These are phyloP conservation scores for Alternaria alternata DNA, from an alignment of 2,329 filamentous ascomycete genomes.

Conservation along the genomic window DNA sequence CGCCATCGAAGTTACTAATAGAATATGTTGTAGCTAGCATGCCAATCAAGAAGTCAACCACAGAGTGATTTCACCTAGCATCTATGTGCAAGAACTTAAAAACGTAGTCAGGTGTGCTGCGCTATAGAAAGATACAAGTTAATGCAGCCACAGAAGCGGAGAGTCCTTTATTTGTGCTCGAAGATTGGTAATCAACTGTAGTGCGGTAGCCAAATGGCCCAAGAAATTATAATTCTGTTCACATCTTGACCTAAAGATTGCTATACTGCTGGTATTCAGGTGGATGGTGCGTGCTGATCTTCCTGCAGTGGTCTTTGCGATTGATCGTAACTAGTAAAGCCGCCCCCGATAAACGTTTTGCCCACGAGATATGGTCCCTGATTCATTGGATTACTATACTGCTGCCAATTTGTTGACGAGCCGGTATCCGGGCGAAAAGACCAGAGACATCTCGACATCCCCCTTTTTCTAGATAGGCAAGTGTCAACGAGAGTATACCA, in stretches of 20 bases:
- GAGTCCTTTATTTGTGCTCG: neutral
- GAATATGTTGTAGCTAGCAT: too few species aligned
- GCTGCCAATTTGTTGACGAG: neutral
- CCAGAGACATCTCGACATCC: neutral
- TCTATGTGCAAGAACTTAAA: too few species aligned
- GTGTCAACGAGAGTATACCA: constrained; percentile 14
- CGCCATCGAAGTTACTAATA: neutral
- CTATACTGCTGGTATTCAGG: neutral
- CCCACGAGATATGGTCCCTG: neutral
- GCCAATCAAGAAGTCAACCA: too few species aligned
- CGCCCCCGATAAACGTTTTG: neutral
- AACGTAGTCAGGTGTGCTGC: too few species aligned
- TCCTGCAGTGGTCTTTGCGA: neutral
- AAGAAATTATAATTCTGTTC: neutral
- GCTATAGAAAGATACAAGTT: too few species aligned
- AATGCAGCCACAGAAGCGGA: too few species aligned
- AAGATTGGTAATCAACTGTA: neutral
- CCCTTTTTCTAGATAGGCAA: constrained; percentile 2
- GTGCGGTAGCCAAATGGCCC: neutral
- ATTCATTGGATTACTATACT: neutral
- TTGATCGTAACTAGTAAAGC: neutral
- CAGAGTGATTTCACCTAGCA: too few species aligned
- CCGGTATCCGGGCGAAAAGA: neutral
- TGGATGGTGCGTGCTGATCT: neutral
- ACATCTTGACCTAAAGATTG: neutral